phyloP scores from a whole-genome alignment of 345 rosid species.

The Linum trigynum region DNA sequence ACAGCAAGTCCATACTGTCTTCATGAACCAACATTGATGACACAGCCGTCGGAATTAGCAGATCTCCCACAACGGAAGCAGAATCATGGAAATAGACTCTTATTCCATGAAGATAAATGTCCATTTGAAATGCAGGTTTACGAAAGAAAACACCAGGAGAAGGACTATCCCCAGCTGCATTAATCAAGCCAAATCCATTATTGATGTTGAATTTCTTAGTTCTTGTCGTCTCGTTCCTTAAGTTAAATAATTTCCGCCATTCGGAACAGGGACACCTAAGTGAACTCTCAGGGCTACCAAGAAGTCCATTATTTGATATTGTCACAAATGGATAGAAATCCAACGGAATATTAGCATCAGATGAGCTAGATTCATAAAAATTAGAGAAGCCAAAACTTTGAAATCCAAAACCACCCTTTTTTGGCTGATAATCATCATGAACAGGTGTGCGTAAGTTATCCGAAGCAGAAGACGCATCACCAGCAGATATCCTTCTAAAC shows the following conservation, averaged over 20 bases:
- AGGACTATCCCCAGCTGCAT: slow-evolving; percentile 19
- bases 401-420: slow-evolving; percentile 34
- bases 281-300: slow-evolving; percentile 45
- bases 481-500: slow-evolving; percentile 37
- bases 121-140: slow-evolving; percentile 25
- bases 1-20: slow-evolving; percentile 48
- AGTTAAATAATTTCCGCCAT: slow-evolving; percentile 43
- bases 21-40: slow-evolving; percentile 37
- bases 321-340: slow-evolving; percentile 64
- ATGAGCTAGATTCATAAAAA: slow-evolving; percentile 41
- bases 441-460: slow-evolving; percentile 16
- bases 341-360: slow-evolving; percentile 44
- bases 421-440: slow-evolving; percentile 22
- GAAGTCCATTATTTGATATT: slow-evolving; percentile 36
- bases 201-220: slow-evolving; percentile 26
- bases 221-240: slow-evolving; percentile 31
- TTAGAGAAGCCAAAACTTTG: slow-evolving; percentile 69
- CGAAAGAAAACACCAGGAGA: slow-evolving; percentile 20
- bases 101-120: slow-evolving; percentile 40
- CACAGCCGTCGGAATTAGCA: slow-evolving; percentile 41
- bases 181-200: slow-evolving; percentile 19
- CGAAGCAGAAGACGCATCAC: slow-evolving; percentile 21
- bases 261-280: slow-evolving; percentile 37
- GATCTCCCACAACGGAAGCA: slow-evolving; percentile 57
- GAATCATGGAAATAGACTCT: slow-evolving; percentile 79